A percentile compares a stretch with the other conserved stretches of the same genome.
These are phyloP conservation scores for Saprolegnia parasitica DNA, from an alignment of 352 stramenopile species.

Conservation along the genomic window DNA sequence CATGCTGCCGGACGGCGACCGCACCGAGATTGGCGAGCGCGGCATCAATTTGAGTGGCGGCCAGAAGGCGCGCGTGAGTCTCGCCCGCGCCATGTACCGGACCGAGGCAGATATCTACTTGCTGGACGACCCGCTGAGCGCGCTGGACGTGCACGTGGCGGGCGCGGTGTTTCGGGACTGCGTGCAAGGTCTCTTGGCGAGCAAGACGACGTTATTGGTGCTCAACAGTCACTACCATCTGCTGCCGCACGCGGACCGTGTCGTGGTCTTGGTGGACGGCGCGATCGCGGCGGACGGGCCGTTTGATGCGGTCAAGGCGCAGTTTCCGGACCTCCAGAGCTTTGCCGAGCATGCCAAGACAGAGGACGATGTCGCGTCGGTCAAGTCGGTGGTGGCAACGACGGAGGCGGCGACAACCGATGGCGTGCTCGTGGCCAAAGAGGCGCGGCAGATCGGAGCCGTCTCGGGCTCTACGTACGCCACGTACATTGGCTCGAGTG, in stretches of 20 bases:
- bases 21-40: conserved; percentile 62
- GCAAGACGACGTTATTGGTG: conserved; percentile 41
- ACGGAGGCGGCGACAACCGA: background rate
- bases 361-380: background rate
- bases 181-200: conserved; percentile 33
- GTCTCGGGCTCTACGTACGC: conserved; percentile 10
- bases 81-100: conserved; percentile 59
- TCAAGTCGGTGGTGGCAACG: conserved; percentile 1
- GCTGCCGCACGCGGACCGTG: conserved; percentile 36
- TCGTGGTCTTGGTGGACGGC: conserved; percentile 41
- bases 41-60: conserved; percentile 83
- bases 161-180: conserved; percentile 39
- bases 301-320: conserved; percentile 52
- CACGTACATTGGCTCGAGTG: conserved; percentile 10
- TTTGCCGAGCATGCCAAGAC: background rate
- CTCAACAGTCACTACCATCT: conserved; percentile 48
- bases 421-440: conserved; percentile 3
- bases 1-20: conserved; percentile 81
- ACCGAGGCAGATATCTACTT: conserved; percentile 49
- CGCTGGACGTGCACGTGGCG: conserved; percentile 49
- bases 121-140: conserved; percentile 63
- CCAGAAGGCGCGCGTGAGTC: conserved; percentile 66
- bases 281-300: conserved; percentile 68
- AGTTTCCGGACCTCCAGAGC: conserved; percentile 34
- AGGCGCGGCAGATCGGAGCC: conserved; percentile 15